Evolutionary conservation across 805 yeast species (phyloP).

Genomic region (Saccharomycopsis fermentans): DNA sequence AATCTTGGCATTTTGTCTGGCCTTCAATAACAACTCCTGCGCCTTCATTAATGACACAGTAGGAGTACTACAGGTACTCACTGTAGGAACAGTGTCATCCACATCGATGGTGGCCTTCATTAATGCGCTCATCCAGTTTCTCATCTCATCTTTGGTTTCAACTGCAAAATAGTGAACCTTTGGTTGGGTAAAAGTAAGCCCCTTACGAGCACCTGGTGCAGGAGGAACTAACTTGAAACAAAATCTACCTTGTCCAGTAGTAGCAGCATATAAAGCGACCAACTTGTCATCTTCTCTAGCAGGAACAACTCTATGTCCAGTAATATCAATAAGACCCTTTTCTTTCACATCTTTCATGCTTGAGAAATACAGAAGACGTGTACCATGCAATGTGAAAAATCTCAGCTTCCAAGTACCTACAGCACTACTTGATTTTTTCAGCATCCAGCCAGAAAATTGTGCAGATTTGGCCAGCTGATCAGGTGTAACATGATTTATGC

Average conservation of each 20-base stretch:
- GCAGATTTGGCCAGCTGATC: constrained; percentile 70
- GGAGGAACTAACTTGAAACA: constrained; percentile 94
- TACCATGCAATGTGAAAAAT: constrained; percentile 78
- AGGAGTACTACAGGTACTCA: constrained; percentile 91
- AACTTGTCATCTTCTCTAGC: constrained; percentile 76
- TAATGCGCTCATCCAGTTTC: constrained; percentile 89
- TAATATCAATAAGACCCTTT: constrained; percentile 89
- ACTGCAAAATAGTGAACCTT: constrained; percentile 95
- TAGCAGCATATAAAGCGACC: constrained; percentile 81
- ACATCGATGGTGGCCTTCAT: constrained; percentile 94
- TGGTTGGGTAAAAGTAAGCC: constrained; percentile 92
- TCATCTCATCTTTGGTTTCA: constrained; percentile 82
- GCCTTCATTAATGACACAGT: constrained; percentile 83
- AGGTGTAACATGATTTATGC: constrained; percentile 67
- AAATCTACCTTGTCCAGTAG: constrained; percentile 87
- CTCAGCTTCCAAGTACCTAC: constrained; percentile 90
- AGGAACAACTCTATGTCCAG: constrained; percentile 86
- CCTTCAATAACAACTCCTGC: constrained; percentile 72
- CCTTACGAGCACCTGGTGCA: constrained; percentile 93
- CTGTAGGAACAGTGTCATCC: constrained; percentile 85
- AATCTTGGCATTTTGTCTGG: constrained; percentile 60
- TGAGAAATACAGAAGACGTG: constrained; percentile 81
- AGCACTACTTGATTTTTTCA: constrained; percentile 76
- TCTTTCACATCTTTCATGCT: constrained; percentile 72
- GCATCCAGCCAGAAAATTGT: constrained; percentile 88